Conservation (phyloP, 2,329 filamentous ascomycete species). For the Claviceps paspali region DNA sequence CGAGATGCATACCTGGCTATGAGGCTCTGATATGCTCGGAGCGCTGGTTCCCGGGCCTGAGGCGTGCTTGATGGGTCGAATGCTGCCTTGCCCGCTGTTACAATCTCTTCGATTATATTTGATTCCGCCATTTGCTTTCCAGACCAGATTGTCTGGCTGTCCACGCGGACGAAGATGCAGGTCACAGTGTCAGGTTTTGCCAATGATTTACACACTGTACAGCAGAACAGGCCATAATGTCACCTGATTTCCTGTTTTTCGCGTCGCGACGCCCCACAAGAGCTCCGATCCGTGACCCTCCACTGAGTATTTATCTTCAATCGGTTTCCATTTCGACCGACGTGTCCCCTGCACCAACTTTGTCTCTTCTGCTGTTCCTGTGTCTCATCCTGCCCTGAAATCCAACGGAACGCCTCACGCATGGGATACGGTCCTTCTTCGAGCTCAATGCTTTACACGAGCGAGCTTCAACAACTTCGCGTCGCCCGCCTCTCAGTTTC, state of each 20-base stretch:
- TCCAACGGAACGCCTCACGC: too few species aligned
- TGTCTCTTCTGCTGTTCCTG: not conserved
- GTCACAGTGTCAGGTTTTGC: not conserved
- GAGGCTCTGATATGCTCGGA: constrained; percentile 28
- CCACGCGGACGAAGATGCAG: too few species aligned
- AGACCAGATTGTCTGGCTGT: too few species aligned
- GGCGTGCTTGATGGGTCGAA: constrained; percentile 28
- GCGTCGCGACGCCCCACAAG: not conserved
- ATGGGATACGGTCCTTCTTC: constrained; percentile 30
- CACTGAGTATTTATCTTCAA: not conserved
- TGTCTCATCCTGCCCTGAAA: not conserved
- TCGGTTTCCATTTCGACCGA: too few species aligned
- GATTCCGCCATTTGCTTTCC: constrained; percentile 14
- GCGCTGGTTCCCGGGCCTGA: constrained; percentile 19
- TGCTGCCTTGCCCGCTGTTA: constrained; percentile 30
- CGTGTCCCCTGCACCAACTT: not conserved
- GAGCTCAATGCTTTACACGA: constrained; percentile 6
- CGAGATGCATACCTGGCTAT: constrained; percentile 28
- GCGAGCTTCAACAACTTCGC: constrained; percentile 30
- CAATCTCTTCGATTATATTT: constrained; percentile 19
- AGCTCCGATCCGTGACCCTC: not conserved
- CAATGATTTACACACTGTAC: not conserved
- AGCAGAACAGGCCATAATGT: too few species aligned
- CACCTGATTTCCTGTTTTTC: too few species aligned
- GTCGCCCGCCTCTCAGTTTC: constrained; percentile 67